Evolutionary conservation across 768 basidiomycete genomes (phyloP).

Genomic region (Lactifluus echinatus): DNA sequence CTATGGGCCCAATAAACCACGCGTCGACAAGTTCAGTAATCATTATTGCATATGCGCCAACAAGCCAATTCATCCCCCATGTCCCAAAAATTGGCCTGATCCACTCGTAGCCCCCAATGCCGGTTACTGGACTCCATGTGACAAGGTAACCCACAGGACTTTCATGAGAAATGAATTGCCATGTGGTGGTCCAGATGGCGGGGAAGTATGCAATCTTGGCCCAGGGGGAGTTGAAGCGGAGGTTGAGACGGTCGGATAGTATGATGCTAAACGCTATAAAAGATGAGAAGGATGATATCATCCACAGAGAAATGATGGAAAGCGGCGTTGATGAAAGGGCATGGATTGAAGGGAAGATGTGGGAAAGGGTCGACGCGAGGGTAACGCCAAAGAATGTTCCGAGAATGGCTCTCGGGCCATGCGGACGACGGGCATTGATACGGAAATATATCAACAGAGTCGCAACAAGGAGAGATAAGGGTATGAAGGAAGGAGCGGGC

Average conservation of each 20-base stretch:
- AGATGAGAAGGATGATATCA: constrained; percentile 38
- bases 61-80: constrained; percentile 59
- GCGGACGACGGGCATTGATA: constrained; percentile 18
- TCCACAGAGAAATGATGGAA: constrained; percentile 40
- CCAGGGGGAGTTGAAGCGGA: constrained; percentile 30
- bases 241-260: constrained; percentile 32
- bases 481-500: constrained; percentile 26
- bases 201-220: constrained; percentile 53
- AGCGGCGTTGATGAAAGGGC: constrained; percentile 47
- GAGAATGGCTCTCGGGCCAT: neutral
- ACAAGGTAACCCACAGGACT: constrained; percentile 66
- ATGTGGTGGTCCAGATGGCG: constrained; percentile 55
- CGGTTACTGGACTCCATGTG: constrained; percentile 58
- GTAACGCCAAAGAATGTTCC: constrained; percentile 23
- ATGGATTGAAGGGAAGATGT: constrained; percentile 27
- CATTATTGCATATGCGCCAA: constrained; percentile 69
- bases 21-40: constrained; percentile 42
- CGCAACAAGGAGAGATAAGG: constrained; percentile 25
- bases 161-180: constrained; percentile 43
- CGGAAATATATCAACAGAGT: constrained; percentile 23
- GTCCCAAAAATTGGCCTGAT: constrained; percentile 49
- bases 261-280: constrained; percentile 26
- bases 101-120: constrained; percentile 54
- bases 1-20: constrained; percentile 46
- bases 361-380: constrained; percentile 23